A percentile compares a stretch with the other conserved stretches of the same genome.
Evolutionary conservation across 441 rosid genomes (phyloP).

Genomic region (Erysimum pusillum): DNA sequence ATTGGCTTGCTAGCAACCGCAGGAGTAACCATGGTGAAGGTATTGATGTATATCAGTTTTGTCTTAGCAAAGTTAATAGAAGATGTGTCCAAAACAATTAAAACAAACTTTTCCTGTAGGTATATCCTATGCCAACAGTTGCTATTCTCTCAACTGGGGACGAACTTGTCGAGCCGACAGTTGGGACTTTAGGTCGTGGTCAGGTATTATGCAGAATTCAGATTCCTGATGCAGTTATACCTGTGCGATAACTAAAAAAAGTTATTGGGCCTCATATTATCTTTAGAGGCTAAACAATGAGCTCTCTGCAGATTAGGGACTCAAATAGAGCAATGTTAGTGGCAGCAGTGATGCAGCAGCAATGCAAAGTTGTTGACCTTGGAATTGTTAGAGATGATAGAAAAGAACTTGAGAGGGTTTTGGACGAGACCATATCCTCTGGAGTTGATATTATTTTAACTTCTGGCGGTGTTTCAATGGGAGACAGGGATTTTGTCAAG

Average conservation of each 20-base stretch:
- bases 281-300: conserved; percentile 36
- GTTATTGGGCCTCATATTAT: conserved; percentile 23
- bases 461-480: conserved; percentile 99
- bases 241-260: neutral
- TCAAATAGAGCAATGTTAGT: conserved; percentile 92
- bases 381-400: conserved; percentile 85
- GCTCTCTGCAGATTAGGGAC: conserved; percentile 82
- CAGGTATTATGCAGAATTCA: conserved; percentile 61
- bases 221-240: conserved; percentile 21
- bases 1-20: conserved; percentile 89
- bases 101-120: conserved; percentile 55
- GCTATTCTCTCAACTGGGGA: conserved; percentile 97
- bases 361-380: conserved; percentile 84
- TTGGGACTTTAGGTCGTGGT: conserved; percentile 71
- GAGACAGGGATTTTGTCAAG: conserved; percentile 93
- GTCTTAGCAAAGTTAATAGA: conserved; percentile 30
- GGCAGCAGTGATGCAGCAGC: conserved; percentile 83
- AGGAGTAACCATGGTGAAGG: conserved; percentile 83
- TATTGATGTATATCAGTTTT: conserved; percentile 46
- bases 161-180: conserved; percentile 86
- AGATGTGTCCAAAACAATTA: conserved; percentile 13
- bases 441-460: conserved; percentile 85
- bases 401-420: conserved; percentile 71
- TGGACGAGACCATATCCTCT: conserved; percentile 67
- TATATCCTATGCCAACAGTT: conserved; percentile 78